These are phyloP conservation scores for Sphaceloma murrayae DNA, from an alignment of 2,329 filamentous ascomycete genomes.

Conservation along the genomic window DNA sequence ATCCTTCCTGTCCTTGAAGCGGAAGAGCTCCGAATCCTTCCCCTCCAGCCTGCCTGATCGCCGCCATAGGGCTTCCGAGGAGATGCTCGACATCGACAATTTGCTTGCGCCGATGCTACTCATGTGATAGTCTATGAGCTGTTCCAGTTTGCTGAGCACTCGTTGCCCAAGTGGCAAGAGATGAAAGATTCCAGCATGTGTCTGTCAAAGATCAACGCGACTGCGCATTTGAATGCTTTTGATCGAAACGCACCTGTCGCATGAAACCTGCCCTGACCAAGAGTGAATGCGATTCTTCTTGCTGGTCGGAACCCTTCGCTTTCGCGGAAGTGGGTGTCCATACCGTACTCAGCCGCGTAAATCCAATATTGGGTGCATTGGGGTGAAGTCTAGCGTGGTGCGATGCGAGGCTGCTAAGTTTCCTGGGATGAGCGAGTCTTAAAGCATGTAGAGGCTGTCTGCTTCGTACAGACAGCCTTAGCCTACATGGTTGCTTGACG, in stretches of 20 bases:
- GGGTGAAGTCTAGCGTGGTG: too few relatives aligned
- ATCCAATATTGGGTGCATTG: too few relatives aligned
- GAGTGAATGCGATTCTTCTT: slow-evolving; percentile 36
- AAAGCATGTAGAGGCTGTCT: too few relatives aligned
- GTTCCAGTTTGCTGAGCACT: slow-evolving; percentile 81
- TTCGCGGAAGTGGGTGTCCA: slow-evolving; percentile 72
- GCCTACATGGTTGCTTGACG: too few relatives aligned
- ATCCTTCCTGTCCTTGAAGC: slow-evolving; percentile 68
- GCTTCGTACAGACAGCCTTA: too few relatives aligned
- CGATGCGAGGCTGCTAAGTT: too few relatives aligned
- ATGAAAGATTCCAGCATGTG: slow-evolving; percentile 86
- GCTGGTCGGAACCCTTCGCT: slow-evolving; percentile 43
- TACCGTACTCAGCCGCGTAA: slow-evolving; percentile 40
- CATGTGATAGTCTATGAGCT: slow-evolving; percentile 85
- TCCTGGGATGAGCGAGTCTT: too few relatives aligned
- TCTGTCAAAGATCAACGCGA: slow-evolving; percentile 44
- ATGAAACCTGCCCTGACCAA: slow-evolving; percentile 39
- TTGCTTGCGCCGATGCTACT: slow-evolving; percentile 60
- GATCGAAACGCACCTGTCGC: slow-evolving; percentile 29
- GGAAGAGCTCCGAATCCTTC: slow-evolving; percentile 59
- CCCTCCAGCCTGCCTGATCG: slow-evolving; percentile 70
- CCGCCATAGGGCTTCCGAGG: slow-evolving; percentile 74
- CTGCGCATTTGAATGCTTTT: slow-evolving; percentile 32
- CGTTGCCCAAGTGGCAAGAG: slow-evolving; percentile 76
- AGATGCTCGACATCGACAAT: slow-evolving; percentile 72